These are phyloP conservation scores for Raphanus hybrid DNA, from an alignment of 441 rosid genomes.

Conservation along the genomic window DNA sequence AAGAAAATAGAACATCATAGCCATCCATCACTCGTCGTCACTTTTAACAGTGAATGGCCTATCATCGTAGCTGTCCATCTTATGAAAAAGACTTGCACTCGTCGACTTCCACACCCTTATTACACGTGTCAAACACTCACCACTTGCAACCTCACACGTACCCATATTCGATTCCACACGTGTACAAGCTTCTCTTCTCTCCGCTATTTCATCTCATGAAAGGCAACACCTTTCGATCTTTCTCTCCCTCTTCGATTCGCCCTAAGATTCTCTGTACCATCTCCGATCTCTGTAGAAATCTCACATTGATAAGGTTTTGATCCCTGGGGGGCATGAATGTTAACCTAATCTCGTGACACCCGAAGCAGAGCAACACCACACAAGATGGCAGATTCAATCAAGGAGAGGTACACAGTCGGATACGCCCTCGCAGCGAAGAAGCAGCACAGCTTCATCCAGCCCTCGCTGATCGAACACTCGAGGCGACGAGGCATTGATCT, in stretches of 20 bases:
- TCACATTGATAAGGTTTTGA: conserved; percentile 26
- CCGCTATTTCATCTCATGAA: conserved; percentile 17
- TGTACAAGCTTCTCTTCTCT: conserved; percentile 31
- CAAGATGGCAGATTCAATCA: conserved; percentile 41
- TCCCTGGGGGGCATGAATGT: conserved; percentile 35
- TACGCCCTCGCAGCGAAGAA: conserved; percentile 70
- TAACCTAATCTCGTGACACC: conserved; percentile 7
- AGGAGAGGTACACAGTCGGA: conserved; percentile 49
- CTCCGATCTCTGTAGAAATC: conserved; percentile 23
- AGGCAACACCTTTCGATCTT: conserved; percentile 29
- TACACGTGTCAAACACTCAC: conserved; percentile 36
- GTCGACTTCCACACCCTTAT: conserved; percentile 12
- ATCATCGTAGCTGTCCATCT: conserved; percentile 25
- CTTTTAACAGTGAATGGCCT: no score
- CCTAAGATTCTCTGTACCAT: conserved; percentile 28
- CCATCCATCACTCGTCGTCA: conserved; percentile 12
- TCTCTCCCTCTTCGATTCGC: conserved; percentile 31
- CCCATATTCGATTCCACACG: conserved; percentile 38
- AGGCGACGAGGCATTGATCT: conserved; percentile 51
- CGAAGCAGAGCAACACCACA: conserved; percentile 26
- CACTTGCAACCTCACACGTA: conserved; percentile 37
- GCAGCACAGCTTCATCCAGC: conserved; percentile 58
- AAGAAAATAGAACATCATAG: background rate
- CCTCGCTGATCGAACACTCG: conserved; percentile 61
- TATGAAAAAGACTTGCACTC: conserved; percentile 8